A percentile compares a stretch with the other conserved stretches of the same genome.
Evolutionary conservation across 192 early-diverging fungal genomes (phyloP).

Genomic region (Podila minutissima): DNA sequence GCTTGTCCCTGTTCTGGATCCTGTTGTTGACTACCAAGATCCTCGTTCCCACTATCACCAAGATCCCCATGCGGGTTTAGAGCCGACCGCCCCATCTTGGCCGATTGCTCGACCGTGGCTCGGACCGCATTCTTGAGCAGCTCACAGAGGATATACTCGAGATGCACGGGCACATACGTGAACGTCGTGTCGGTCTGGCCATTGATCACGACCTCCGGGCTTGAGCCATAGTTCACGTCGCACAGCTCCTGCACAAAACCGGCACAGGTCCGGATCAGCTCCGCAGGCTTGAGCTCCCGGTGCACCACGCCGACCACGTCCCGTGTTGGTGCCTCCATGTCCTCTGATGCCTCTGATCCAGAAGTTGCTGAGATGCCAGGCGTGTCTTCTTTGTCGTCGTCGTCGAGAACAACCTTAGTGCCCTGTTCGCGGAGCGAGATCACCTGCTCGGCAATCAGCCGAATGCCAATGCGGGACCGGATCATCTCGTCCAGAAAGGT

Average conservation of each 20-base stretch:
- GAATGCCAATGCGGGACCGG: constrained; percentile 88
- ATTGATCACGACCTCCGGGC: constrained; percentile 76
- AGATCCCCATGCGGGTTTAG: constrained; percentile 6
- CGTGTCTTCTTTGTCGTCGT: background rate
- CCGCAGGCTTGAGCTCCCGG: constrained; percentile 72
- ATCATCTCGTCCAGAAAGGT: constrained; percentile 90
- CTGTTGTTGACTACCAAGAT: too few species aligned
- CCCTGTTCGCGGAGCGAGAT: constrained; percentile 74
- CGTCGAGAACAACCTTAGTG: constrained; percentile 20
- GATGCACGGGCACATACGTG: constrained; percentile 90
- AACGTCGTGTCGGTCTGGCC: constrained; percentile 74
- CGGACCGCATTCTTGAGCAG: constrained; percentile 89
- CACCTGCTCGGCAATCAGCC: constrained; percentile 94
- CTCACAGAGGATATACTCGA: constrained; percentile 96
- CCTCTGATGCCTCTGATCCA: background rate
- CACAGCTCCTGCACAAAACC: constrained; percentile 86
- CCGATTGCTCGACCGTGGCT: constrained; percentile 82
- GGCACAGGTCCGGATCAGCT: constrained; percentile 74
- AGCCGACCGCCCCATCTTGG: constrained; percentile 50
- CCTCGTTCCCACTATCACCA: too few species aligned
- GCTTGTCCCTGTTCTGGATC: too few species aligned
- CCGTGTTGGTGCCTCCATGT: background rate
- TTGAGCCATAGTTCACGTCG: constrained; percentile 89
- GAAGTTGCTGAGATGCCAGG: too few species aligned
- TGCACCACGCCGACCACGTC: constrained; percentile 85